Conservation (phyloP, 345 rosid species). For the Dipteronia sinensis region DNA sequence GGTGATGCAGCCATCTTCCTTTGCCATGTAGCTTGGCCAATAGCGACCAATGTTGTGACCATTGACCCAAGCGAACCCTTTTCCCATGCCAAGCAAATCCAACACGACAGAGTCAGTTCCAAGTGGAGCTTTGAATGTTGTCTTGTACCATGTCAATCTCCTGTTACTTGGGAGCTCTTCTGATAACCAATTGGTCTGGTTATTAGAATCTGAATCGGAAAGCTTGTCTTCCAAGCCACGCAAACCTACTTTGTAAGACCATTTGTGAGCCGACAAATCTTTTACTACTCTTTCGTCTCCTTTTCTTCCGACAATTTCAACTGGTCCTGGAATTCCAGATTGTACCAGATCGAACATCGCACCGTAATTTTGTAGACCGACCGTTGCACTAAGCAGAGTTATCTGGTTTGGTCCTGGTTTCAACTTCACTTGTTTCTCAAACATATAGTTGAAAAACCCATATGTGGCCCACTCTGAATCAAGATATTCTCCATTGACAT, state of each 20-base stretch:
- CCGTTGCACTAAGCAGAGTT: conserved; percentile 55
- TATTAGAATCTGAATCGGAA: neutral
- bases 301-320: conserved; percentile 37
- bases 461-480: conserved; percentile 40
- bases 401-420: conserved; percentile 47
- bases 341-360: conserved; percentile 28
- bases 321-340: conserved; percentile 45
- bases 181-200: conserved; percentile 28
- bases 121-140: conserved; percentile 49
- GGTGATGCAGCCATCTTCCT: conserved; percentile 30
- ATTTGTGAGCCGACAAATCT: conserved; percentile 51
- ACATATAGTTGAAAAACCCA: conserved; percentile 39
- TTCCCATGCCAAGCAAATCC: conserved; percentile 62
- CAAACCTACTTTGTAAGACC: conserved; percentile 62
- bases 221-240: conserved; percentile 36
- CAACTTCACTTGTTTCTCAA: conserved; percentile 38
- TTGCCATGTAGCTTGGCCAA: conserved; percentile 42
- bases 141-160: conserved; percentile 66
- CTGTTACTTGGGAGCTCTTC: conserved; percentile 37
- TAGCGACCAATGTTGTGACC: conserved; percentile 53
- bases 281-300: conserved; percentile 42
- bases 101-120: conserved; percentile 59
- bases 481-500: conserved; percentile 48
- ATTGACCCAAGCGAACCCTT: conserved; percentile 70
- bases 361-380: conserved; percentile 62